Percentiles rank a stretch among this genome's conserved stretches.
Evolutionary conservation across 805 yeast genomes (phyloP).

Genomic region (Candida ulmi): DNA sequence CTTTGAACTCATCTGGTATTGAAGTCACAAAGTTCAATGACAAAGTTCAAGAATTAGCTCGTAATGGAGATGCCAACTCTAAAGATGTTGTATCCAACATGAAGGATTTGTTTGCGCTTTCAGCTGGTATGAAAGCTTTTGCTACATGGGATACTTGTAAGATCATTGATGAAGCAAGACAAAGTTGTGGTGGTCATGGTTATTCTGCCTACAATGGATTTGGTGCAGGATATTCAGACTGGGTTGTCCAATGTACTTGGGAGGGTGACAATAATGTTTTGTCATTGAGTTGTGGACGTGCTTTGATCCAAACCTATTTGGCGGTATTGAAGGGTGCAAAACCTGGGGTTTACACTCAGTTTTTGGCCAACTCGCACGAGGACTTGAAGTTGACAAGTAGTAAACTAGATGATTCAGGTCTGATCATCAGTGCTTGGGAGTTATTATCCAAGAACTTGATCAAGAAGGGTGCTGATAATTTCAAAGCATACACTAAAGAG

Average conservation of each 20-base stretch:
- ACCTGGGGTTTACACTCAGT: slow-evolving; percentile 22
- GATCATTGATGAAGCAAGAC: slow-evolving; percentile 82
- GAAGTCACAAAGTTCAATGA: slow-evolving; percentile 44
- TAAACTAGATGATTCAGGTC: slow-evolving; percentile 10
- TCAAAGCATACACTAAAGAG: slow-evolving; percentile 5
- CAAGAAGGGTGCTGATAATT: slow-evolving; percentile 11
- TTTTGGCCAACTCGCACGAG: slow-evolving; percentile 18
- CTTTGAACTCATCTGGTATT: slow-evolving; percentile 53
- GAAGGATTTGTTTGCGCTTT: slow-evolving; percentile 73
- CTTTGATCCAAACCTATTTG: slow-evolving; percentile 37
- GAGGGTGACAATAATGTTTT: slow-evolving; percentile 92
- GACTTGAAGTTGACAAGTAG: slow-evolving; percentile 13
- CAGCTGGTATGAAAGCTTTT: slow-evolving; percentile 88
- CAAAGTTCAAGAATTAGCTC: slow-evolving; percentile 28
- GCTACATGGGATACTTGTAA: slow-evolving; percentile 81
- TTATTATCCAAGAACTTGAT: slow-evolving; percentile 23
- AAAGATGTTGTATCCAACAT: slow-evolving; percentile 49
- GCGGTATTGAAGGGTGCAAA: slow-evolving; percentile 27
- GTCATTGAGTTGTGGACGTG: slow-evolving; percentile 77
- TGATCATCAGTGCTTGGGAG: slow-evolving; percentile 25
- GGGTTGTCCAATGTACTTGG: slow-evolving; percentile 98
- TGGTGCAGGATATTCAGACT: slow-evolving; percentile 80
- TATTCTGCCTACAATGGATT: slow-evolving; percentile 86
- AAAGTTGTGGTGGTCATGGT: slow-evolving; percentile 95
- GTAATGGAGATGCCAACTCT: slow-evolving; percentile 37